Percentiles rank a stretch among this genome's conserved stretches.
These are phyloP conservation scores for Phaffomyces opuntiae DNA, from an alignment of 805 yeast species.

Conservation along the genomic window DNA sequence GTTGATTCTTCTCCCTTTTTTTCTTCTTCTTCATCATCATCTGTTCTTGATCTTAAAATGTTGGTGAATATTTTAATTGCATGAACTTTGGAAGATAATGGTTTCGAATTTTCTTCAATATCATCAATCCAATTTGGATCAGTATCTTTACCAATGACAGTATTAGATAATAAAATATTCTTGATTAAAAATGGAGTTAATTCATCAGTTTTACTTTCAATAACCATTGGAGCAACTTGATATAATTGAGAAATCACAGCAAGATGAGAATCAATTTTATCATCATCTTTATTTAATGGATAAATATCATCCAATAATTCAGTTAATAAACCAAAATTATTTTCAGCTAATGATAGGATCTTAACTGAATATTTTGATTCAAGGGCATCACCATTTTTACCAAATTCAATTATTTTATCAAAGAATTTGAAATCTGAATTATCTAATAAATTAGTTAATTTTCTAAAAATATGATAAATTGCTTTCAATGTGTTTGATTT, in stretches of 20 bases:
- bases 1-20: slow-evolving; percentile 31
- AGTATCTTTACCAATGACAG: slow-evolving; percentile 26
- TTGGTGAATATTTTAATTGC: slow-evolving; percentile 54
- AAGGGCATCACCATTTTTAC: slow-evolving; percentile 44
- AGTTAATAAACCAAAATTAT: slow-evolving; percentile 33
- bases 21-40: slow-evolving; percentile 22
- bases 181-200: slow-evolving; percentile 55
- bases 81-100: slow-evolving; percentile 41
- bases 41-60: slow-evolving; percentile 37
- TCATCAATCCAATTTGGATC: slow-evolving; percentile 44
- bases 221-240: slow-evolving; percentile 36
- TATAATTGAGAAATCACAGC: slow-evolving; percentile 56
- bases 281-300: slow-evolving; percentile 39
- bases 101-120: slow-evolving; percentile 28
- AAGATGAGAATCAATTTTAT: slow-evolving; percentile 46
- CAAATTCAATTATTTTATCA: slow-evolving; percentile 38
- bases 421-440: slow-evolving; percentile 34
- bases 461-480: slow-evolving; percentile 48
- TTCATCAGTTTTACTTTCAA: slow-evolving; percentile 49
- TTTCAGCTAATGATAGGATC: slow-evolving; percentile 42
- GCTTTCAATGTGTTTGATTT: slow-evolving; percentile 43
- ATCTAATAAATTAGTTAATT: slow-evolving; percentile 42
- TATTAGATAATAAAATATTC: slow-evolving; percentile 51
- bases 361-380: slow-evolving; percentile 64
- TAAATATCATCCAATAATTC: slow-evolving; percentile 36